These are phyloP conservation scores for Colletotrichum aenigma DNA, from an alignment of 2,329 filamentous ascomycete species.

Conservation along the genomic window DNA sequence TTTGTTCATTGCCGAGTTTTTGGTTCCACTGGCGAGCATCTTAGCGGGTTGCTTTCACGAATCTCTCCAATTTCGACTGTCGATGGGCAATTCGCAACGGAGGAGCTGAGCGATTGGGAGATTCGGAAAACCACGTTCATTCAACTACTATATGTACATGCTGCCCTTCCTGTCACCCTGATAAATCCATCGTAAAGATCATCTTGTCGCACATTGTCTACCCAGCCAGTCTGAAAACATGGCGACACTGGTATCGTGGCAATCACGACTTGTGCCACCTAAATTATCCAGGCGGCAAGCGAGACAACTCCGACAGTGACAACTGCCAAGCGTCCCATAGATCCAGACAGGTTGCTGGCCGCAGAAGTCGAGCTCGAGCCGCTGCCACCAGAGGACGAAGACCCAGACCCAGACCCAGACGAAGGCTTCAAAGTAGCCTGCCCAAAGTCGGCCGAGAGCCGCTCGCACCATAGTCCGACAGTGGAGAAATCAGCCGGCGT, in stretches of 20 bases:
- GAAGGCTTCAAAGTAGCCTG: not conserved
- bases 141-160: not conserved
- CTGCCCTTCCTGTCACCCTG: not conserved
- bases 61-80: not conserved
- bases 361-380: not conserved
- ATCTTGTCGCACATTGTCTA: not conserved
- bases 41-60: not conserved
- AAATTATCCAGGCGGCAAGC: not conserved
- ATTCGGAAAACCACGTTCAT: not conserved
- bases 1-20: rapidly evolving
- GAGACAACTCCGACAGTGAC: not conserved
- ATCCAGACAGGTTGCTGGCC: not conserved
- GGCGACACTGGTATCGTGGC: not conserved
- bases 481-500: conserved; percentile 24
- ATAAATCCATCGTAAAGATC: not conserved
- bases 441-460: not conserved
- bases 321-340: not conserved
- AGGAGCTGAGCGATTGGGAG: not conserved
- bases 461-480: not conserved
- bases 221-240: not conserved
- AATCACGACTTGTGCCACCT: not conserved
- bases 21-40: not conserved
- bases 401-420: not conserved
- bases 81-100: not conserved
- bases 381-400: not conserved